Base-by-base conservation (phyloP, 768 basidiomycete genomes). In the Macrolepiota albuminosa region DNA sequence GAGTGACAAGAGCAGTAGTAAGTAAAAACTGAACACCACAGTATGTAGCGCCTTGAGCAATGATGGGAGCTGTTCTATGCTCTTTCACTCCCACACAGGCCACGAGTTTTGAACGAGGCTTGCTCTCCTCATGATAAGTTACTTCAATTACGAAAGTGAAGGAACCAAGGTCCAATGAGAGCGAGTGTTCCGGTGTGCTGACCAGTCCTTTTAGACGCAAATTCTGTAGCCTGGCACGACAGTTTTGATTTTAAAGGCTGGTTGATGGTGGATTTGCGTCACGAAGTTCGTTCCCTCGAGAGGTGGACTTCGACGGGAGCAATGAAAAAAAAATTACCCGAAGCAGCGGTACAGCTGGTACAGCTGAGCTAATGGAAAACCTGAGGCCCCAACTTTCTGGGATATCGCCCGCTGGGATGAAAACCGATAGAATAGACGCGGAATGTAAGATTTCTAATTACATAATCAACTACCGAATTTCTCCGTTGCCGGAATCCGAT, bases 401-500 rank as follows among this genome's bases (percentile, higher is more conserved):
- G 39, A 39, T 4, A 14, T 14, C 2, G 39, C 39, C 39, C 39
- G 39, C 14, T 39, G 14, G 42, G 7, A 21, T 7, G 18, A 45
- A 26, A 21, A 21, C 21, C 21, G 21, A 21, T 21, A 21, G 21
- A 21, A 21, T 21, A 21, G 21, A 16, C 6, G 31, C 37, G 13
- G n/a, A 5, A 11, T 16, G 9, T 43, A 33, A n/a, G 34, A 43
- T 43, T 37, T 59, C 1, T 2, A 59, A 62, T 77, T 75, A 77
- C 70, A 62, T 76, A 76, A 78, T 68, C 72, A 64, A 59, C 64
- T 72, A 70, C 77, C 77, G 77, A 78, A 76, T 73, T 76, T 76
- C 75, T 74, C 76, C 76, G 77, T 63, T 66, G 55, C 57, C 57
- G 59, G 64, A 65, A 66, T 66, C 62, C 63, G 66, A 67, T 60